Percentiles rank a stretch among this genome's conserved stretches.
phyloP scores from a whole-genome alignment of 768 basidiomycete species.

The Suillus subaureus region DNA sequence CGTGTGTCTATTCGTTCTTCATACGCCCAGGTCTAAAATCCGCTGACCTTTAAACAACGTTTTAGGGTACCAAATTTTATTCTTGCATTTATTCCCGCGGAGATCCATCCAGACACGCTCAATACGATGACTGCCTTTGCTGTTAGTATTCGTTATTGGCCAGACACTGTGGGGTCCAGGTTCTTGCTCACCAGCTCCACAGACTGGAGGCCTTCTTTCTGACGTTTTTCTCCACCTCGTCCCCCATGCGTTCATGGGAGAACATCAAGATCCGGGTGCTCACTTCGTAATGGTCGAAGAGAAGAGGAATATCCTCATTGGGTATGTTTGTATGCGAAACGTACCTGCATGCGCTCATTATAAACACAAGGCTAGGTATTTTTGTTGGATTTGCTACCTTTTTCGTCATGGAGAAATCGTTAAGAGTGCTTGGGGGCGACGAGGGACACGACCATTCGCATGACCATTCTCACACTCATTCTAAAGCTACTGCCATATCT shows the following conservation, averaged over 20 bases:
- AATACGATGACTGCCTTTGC: slow-evolving; percentile 96
- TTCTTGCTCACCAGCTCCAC: slow-evolving; percentile 21
- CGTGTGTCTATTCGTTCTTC: slow-evolving; percentile 35
- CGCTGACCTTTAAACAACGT: slow-evolving; percentile 24
- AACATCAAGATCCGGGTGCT: slow-evolving; percentile 70
- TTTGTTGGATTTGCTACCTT: slow-evolving; percentile 88
- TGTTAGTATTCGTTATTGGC: slow-evolving; percentile 44
- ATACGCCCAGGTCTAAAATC: slow-evolving; percentile 14
- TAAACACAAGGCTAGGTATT: slow-evolving; percentile 61
- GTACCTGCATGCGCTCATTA: slow-evolving; percentile 16
- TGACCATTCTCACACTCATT: slow-evolving; percentile 57
- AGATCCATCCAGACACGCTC: slow-evolving; percentile 81
- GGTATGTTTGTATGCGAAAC: slow-evolving; percentile 49
- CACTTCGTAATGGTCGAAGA: slow-evolving; percentile 87
- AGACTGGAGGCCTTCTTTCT: slow-evolving; percentile 90
- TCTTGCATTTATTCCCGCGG: slow-evolving; percentile 88
- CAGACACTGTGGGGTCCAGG: slow-evolving; percentile 15
- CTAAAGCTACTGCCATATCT: slow-evolving; percentile 29
- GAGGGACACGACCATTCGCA: slow-evolving; percentile 59
- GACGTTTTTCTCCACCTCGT: slow-evolving; percentile 93
- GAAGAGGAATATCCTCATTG: slow-evolving; percentile 87
- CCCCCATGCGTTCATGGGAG: slow-evolving; percentile 91
- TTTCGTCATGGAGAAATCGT: slow-evolving; percentile 92
- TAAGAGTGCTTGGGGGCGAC: slow-evolving; percentile 75
- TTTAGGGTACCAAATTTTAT: slow-evolving; percentile 90